phyloP scores from a whole-genome alignment of 2,329 filamentous ascomycete genomes.

The Nakataea oryzae region DNA sequence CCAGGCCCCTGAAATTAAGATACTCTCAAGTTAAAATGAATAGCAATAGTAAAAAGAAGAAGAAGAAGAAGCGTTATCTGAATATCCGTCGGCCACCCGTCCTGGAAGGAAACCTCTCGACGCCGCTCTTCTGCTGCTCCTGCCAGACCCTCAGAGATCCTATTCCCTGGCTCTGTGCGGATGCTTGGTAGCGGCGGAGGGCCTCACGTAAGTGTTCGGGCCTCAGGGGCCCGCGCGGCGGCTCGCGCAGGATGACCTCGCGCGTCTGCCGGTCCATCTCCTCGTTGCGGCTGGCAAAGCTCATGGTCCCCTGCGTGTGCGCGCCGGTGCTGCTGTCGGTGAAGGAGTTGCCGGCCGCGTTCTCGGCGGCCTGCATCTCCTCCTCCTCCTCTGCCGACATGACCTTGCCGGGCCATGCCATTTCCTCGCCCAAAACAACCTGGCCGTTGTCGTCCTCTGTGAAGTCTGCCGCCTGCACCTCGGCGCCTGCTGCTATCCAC shows the following conservation, averaged over 20 bases:
- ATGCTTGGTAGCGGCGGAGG: conserved; percentile 54
- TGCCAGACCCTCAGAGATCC: conserved; percentile 52
- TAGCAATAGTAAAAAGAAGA: neutral
- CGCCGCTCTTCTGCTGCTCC: conserved; percentile 46
- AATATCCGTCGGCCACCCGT: conserved; percentile 43
- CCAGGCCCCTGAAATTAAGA: neutral
- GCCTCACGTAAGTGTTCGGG: conserved; percentile 70
- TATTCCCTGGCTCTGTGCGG: conserved; percentile 51
- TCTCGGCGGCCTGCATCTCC: conserved; percentile 8
- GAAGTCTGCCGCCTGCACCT: conserved; percentile 44
- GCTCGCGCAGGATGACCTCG: conserved; percentile 23
- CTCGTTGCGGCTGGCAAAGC: neutral
- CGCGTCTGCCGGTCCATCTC: conserved; percentile 14
- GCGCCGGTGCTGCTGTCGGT: neutral
- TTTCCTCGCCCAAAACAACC: conserved; percentile 14
- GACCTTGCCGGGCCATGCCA: conserved; percentile 15
- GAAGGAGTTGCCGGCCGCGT: conserved; percentile 10
- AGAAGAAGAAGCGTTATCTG: conserved; percentile 22
- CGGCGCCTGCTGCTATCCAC: conserved; percentile 50
- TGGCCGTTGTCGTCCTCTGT: conserved; percentile 16
- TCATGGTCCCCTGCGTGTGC: neutral
- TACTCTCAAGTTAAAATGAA: neutral
- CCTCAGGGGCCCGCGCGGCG: conserved; percentile 47
- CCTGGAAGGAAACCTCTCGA: conserved; percentile 46
- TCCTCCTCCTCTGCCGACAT: conserved; percentile 12